Conservation (phyloP, 345 rosid species). For the Salix viminalis region DNA sequence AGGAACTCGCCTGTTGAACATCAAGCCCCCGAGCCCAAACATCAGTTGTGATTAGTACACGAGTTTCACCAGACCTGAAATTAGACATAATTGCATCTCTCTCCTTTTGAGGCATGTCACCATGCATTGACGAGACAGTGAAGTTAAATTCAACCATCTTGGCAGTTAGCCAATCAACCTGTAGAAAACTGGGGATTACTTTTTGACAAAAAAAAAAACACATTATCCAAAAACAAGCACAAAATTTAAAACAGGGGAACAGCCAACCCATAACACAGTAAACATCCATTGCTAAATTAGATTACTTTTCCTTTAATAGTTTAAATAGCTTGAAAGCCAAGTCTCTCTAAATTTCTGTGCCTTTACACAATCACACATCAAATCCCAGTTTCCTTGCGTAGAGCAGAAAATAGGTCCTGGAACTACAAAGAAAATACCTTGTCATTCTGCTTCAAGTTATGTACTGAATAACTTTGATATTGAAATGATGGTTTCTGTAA, state of each 20-base stretch:
- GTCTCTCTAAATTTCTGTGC: background rate
- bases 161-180: constrained; percentile 99
- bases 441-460: background rate
- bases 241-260: too few species aligned
- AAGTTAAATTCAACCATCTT: constrained; percentile 93
- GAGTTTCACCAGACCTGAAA: constrained; percentile 73
- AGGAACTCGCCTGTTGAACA: constrained; percentile 76
- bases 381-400: background rate
- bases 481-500: background rate
- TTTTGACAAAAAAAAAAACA: background rate
- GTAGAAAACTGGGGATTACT: background rate
- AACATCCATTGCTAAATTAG: background rate
- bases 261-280: background rate
- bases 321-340: background rate
- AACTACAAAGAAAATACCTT: background rate
- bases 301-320: background rate
- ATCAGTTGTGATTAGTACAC: constrained; percentile 96
- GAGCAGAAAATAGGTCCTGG: background rate
- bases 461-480: background rate
- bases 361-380: background rate
- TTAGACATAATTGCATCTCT: constrained; percentile 89
- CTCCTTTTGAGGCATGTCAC: constrained; percentile 98
- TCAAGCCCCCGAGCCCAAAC: constrained; percentile 98
- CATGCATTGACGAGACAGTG: constrained; percentile 96
- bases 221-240: background rate